These are phyloP conservation scores for Colletotrichum destructivum DNA, from an alignment of 2,329 filamentous ascomycete genomes.

Conservation along the genomic window DNA sequence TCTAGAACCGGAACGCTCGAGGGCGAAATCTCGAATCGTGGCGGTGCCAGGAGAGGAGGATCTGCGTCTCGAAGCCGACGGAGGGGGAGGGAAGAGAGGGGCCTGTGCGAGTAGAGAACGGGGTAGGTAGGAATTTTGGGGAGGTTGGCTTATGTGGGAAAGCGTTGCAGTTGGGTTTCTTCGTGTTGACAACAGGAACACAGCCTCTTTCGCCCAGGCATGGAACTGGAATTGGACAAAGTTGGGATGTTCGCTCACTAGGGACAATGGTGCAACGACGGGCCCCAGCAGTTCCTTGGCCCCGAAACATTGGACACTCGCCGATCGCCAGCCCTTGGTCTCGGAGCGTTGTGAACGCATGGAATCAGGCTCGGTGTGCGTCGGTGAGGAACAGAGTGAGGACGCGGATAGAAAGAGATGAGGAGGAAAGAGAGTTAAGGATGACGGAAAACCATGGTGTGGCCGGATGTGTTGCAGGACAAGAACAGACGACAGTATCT, in stretches of 20 bases:
- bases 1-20: constrained; percentile 31
- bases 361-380: constrained; percentile 24
- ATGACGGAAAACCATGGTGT: constrained; percentile 24
- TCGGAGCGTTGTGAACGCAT: constrained; percentile 2
- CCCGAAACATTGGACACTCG: constrained; percentile 24
- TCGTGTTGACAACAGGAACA: constrained; percentile 16
- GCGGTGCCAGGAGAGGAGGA: constrained; percentile 33
- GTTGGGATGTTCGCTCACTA: constrained; percentile 26
- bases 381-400: too few species aligned
- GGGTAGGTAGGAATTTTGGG: constrained; percentile 5
- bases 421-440: too few species aligned
- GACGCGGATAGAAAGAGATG: neutral
- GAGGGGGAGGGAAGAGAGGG: constrained; percentile 4
- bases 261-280: constrained; percentile 19
- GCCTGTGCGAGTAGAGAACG: constrained; percentile 16
- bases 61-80: constrained; percentile 28
- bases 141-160: neutral
- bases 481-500: constrained; percentile 21
- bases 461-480: constrained; percentile 33
- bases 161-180: constrained; percentile 22
- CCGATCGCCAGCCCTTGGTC: constrained; percentile 16
- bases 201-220: constrained; percentile 37
- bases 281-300: constrained; percentile 26
- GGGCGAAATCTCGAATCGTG: constrained; percentile 30
- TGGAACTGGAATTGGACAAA: constrained; percentile 28